Conservation (phyloP, 2,329 filamentous ascomycete species). For the Camillea tinctor region DNA sequence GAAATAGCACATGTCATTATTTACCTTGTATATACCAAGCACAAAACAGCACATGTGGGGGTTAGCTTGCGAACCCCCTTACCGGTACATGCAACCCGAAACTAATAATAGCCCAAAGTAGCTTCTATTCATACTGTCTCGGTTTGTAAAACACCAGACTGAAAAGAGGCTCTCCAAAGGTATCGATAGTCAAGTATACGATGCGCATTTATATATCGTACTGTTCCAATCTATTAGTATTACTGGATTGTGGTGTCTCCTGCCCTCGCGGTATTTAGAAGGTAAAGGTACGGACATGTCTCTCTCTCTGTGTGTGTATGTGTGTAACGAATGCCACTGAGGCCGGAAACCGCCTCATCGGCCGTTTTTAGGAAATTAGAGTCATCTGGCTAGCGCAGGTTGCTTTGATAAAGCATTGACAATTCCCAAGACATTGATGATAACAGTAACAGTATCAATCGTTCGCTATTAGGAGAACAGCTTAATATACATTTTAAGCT, state of each 20-base stretch:
- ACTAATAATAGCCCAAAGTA: neutral
- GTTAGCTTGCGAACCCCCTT: neutral
- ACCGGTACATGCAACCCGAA: neutral
- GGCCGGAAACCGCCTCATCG: neutral
- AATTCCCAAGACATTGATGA: neutral
- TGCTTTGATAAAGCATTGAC: neutral
- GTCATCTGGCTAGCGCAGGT: neutral
- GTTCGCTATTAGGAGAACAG: neutral
- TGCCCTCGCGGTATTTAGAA: no score
- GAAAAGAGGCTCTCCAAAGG: no score
- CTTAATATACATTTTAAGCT: neutral
- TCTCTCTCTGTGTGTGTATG: neutral
- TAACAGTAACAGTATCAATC: neutral
- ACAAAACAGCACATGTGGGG: neutral
- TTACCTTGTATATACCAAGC: neutral
- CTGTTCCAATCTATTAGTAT: no score
- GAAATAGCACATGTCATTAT: neutral
- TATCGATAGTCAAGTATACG: neutral
- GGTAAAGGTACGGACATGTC: no score
- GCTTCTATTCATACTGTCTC: no score
- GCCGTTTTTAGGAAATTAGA: neutral
- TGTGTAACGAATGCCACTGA: neutral
- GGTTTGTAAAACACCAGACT: no score
- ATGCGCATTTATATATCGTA: neutral
- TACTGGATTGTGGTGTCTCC: neutral